Base-by-base conservation (phyloP, 1,139 yeast species). In the Taphrina communis region DNA sequence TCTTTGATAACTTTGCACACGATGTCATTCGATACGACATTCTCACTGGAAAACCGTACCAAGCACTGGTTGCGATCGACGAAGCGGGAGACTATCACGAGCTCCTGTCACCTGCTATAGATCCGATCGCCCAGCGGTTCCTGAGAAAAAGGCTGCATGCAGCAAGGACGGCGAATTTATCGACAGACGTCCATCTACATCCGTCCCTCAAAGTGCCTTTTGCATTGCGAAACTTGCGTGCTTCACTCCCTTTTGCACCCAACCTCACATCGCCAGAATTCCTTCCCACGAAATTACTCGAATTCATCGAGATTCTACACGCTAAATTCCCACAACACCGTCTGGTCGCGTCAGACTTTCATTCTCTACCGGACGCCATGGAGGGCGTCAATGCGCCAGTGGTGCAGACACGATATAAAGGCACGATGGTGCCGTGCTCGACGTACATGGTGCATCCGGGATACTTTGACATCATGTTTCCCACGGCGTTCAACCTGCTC, bases 1-100 rank as follows among this genome's bases (percentile, higher is more conserved):
- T 91, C 41, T 86, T 91, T 77, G 96, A 90, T 77, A 91, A 90
- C 74, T 86, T 91, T 73, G 84, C 96, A 1, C 97, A 90, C 77
- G 97, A 90, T 76, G 85, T 89, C 46, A 83, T 90, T 8, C 82
- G 95, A 55, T 90, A 89, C 75, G 96, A 91, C 74, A 85, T 86
- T 71, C 75, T 79, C 9, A 85, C 92, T 0, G 85, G 88, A 6
- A 82, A 82, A 71, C 95, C 96, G 0, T 83, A 85, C 72, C 95
- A 90, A 75, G 96, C 93, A 0, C 86, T 88, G 73, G 96, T 90
- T 1, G 83, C 88, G 12, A 81, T 89, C 55, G 95, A 90, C 75
- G 86, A 84, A 50, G 80, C 86, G 71, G 93, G 94, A 17, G 96
- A 90, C 74, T 88, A 89, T 75, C 86, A 85, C 70, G 95, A 91